These are phyloP conservation scores for Dendrobium chrysotoxum DNA, from an alignment of 106 monocot species.

Conservation along the genomic window DNA sequence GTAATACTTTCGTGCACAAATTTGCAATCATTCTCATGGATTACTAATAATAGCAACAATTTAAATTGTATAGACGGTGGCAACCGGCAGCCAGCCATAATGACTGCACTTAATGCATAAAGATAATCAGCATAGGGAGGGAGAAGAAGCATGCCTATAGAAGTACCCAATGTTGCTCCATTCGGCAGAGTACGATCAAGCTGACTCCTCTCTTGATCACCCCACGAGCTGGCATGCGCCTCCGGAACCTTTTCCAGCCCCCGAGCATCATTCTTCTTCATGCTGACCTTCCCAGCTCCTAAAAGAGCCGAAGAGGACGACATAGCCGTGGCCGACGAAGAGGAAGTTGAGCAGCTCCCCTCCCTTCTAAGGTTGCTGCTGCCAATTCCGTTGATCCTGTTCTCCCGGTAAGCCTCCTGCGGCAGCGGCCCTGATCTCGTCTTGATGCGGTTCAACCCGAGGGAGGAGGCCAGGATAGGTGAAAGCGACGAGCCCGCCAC, in stretches of 20 bases:
- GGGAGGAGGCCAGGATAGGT: constrained; percentile 78
- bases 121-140: not conserved
- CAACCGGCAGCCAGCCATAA: not conserved
- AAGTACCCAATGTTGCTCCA: not conserved
- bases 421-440: constrained; percentile 96
- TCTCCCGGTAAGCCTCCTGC: constrained; percentile 45
- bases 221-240: constrained; percentile 22
- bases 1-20: not conserved
- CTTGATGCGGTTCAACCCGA: constrained; percentile 90
- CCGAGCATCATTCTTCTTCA: constrained; percentile 45
- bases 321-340: constrained; percentile 14
- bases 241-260: constrained; percentile 34
- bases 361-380: constrained; percentile 46
- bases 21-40: too few relatives aligned
- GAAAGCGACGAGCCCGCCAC: constrained; percentile 26
- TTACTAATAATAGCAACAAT: not conserved
- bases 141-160: not conserved
- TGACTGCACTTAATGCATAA: not conserved
- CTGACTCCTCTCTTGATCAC: constrained; percentile 10
- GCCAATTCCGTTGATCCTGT: constrained; percentile 49
- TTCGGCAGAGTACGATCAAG: not conserved
- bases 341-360: constrained; percentile 29
- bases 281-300: constrained; percentile 26
- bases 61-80: not conserved
- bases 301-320: constrained; percentile 1